These are phyloP conservation scores for Eutreptiella sp. DNA, from an alignment of 208 protist species.

Conservation along the genomic window DNA sequence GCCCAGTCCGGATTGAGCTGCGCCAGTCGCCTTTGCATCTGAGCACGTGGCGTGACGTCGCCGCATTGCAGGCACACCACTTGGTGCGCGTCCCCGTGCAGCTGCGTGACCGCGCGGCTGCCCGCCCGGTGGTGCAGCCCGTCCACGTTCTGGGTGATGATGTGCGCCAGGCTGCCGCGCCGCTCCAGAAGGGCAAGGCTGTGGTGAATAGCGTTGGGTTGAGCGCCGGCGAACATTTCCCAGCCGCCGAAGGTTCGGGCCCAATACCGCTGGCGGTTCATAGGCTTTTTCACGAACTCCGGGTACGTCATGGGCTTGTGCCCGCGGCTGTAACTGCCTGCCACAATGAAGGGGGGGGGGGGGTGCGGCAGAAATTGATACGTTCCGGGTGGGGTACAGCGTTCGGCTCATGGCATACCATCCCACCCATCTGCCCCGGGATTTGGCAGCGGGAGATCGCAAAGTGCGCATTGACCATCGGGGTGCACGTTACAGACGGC, in stretches of 20 bases:
- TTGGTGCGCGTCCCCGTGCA: constrained; percentile 65
- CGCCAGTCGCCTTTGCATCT: constrained; percentile 44
- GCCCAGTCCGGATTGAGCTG: constrained; percentile 42
- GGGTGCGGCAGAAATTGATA: too few relatives aligned
- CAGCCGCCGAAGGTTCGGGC: constrained; percentile 62
- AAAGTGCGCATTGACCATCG: too few relatives aligned
- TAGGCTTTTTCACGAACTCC: constrained; percentile 50
- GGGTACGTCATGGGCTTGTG: constrained; percentile 60
- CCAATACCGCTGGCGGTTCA: constrained; percentile 66
- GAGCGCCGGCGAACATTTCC: constrained; percentile 45
- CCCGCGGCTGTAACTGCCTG: constrained; percentile 62
- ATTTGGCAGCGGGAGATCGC: too few relatives aligned
- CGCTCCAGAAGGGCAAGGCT: constrained; percentile 41
- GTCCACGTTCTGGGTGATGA: constrained; percentile 71
- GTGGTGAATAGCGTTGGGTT: constrained; percentile 56
- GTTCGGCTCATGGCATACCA: too few relatives aligned
- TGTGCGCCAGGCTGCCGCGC: constrained; percentile 38
- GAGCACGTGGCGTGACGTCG: constrained; percentile 41
- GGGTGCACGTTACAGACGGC: too few relatives aligned
- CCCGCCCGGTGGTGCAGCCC: constrained; percentile 63
- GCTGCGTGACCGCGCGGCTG: constrained; percentile 50
- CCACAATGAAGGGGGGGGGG: too few relatives aligned
- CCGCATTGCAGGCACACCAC: constrained; percentile 55
- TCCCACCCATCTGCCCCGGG: too few relatives aligned
- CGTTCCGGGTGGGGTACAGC: too few relatives aligned